phyloP scores from a whole-genome alignment of 148 eudicot genomes.

The Agrostemma githago region DNA sequence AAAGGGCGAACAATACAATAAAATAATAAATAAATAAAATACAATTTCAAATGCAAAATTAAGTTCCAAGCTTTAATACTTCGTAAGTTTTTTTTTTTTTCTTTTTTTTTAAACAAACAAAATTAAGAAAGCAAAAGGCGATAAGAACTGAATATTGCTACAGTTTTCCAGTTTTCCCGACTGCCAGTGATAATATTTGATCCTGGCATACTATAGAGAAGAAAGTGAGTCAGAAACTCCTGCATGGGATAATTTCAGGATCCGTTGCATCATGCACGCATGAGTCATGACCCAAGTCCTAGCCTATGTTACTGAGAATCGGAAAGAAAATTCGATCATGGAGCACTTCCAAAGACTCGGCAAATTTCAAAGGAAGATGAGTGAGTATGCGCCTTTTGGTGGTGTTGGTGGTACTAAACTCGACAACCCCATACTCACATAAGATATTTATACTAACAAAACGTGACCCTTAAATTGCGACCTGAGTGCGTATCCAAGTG shows the following conservation, averaged over 20 bases:
- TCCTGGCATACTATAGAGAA: background rate
- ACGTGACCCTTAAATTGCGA: too few relatives aligned
- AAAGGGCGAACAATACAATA: too few relatives aligned
- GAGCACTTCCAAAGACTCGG: background rate
- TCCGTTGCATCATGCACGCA: background rate
- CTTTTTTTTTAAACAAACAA: background rate
- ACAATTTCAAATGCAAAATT: too few relatives aligned
- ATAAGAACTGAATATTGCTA: background rate
- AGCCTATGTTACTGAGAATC: too few relatives aligned
- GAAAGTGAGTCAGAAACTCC: background rate
- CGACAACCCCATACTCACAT: too few relatives aligned
- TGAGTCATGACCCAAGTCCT: background rate
- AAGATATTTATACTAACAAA: too few relatives aligned
- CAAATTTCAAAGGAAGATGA: background rate
- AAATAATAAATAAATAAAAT: too few relatives aligned
- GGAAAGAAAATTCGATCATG: background rate
- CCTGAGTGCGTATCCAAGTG: too few relatives aligned
- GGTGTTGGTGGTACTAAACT: too few relatives aligned
- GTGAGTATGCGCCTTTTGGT: too few relatives aligned
- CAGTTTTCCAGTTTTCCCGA: background rate
- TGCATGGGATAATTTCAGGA: background rate
- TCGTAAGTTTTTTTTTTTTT: too few relatives aligned
- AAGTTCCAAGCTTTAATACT: too few relatives aligned
- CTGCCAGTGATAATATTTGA: background rate
- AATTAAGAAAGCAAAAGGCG: background rate